These are phyloP conservation scores for Madurella mycetomatis DNA, from an alignment of 2,329 filamentous ascomycete genomes.

Conservation along the genomic window DNA sequence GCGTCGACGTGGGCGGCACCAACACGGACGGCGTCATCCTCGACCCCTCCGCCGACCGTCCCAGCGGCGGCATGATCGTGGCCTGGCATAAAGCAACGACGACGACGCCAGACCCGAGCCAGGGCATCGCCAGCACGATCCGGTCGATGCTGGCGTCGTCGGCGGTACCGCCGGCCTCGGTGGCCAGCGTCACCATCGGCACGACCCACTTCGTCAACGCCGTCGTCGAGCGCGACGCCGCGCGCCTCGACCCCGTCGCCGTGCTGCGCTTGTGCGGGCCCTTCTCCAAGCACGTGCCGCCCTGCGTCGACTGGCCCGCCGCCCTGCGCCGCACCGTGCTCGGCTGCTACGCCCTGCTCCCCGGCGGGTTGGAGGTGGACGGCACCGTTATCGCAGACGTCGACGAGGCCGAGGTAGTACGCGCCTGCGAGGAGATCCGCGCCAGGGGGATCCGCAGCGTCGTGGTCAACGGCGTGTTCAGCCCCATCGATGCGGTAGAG, in stretches of 20 bases:
- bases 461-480: constrained; percentile 48
- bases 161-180: constrained; percentile 31
- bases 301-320: constrained; percentile 50
- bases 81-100: constrained; percentile 49
- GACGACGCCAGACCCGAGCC: constrained; percentile 45
- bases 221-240: constrained; percentile 49
- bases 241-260: constrained; percentile 46
- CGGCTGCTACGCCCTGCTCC: constrained; percentile 42
- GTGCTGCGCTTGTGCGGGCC: constrained; percentile 52
- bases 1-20: constrained; percentile 47
- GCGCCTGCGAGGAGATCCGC: constrained; percentile 37
- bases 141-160: constrained; percentile 38
- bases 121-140: constrained; percentile 44
- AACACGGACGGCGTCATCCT: constrained; percentile 52
- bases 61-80: constrained; percentile 39
- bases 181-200: constrained; percentile 49
- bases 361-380: constrained; percentile 51
- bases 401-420: constrained; percentile 38
- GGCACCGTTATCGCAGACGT: constrained; percentile 44
- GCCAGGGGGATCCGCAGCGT: constrained; percentile 43
- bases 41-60: constrained; percentile 33
- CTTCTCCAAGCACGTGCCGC: constrained; percentile 47
- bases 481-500: constrained; percentile 47
- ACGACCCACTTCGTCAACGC: constrained; percentile 58
- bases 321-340: constrained; percentile 45